phyloP scores from a whole-genome alignment of 163 green algal genomes.

The Coccomyxa subellipsoidea region DNA sequence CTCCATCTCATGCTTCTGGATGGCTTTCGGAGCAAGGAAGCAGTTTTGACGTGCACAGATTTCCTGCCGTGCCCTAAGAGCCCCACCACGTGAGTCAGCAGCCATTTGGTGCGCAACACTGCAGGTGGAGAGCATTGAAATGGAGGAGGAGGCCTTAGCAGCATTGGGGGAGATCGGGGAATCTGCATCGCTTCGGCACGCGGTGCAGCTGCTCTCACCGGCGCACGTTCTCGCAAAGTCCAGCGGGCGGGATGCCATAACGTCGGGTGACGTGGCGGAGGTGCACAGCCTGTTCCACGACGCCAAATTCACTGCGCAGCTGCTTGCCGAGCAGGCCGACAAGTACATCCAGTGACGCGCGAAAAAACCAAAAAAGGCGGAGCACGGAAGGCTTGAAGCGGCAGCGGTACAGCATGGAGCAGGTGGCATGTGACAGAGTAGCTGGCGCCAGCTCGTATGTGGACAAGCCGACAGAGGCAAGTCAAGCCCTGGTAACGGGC shows the following conservation, averaged over 20 bases:
- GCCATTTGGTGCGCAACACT: not conserved
- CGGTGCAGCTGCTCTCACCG: constrained; percentile 90
- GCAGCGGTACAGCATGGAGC: too few relatives aligned
- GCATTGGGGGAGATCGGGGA: constrained; percentile 86
- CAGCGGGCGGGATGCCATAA: constrained; percentile 76
- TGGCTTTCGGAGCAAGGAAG: too few relatives aligned
- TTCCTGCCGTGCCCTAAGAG: too few relatives aligned
- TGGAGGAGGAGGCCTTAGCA: constrained; percentile 85
- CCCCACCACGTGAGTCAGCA: too few relatives aligned
- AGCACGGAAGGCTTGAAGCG: too few relatives aligned
- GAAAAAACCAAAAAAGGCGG: too few relatives aligned
- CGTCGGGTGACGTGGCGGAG: constrained; percentile 49
- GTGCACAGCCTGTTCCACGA: constrained; percentile 86
- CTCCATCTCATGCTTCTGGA: too few relatives aligned
- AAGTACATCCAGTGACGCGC: constrained; percentile 78
- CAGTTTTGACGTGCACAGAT: too few relatives aligned
- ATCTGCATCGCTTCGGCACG: constrained; percentile 83
- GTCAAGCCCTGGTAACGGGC: too few relatives aligned
- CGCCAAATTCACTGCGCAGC: constrained; percentile 86
- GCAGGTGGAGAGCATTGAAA: constrained; percentile 77
- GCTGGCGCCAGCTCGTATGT: too few relatives aligned
- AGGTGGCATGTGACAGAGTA: too few relatives aligned
- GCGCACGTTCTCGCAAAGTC: constrained; percentile 26
- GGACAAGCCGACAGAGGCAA: too few relatives aligned
- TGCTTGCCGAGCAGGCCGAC: constrained; percentile 90